phyloP scores from a whole-genome alignment of 192 early-diverging fungal genomes.

The Umbelopsis sp. region DNA sequence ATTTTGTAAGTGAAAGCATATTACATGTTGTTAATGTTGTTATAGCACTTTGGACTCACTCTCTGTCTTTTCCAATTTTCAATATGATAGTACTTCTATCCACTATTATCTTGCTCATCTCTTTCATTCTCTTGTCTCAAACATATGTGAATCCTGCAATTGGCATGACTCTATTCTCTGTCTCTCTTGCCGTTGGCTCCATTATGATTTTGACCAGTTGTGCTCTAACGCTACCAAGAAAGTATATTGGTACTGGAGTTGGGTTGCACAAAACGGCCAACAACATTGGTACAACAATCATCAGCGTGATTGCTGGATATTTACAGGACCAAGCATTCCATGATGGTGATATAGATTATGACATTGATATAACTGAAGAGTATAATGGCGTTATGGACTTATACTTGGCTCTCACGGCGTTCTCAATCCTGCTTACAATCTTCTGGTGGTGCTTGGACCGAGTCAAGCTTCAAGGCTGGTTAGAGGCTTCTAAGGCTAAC shows the following conservation, averaged over 20 bases:
- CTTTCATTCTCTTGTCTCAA: conserved; percentile 51
- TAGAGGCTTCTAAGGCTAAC: conserved; percentile 24
- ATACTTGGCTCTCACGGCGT: conserved; percentile 20
- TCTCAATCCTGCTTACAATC: not conserved
- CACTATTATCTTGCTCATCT: conserved; percentile 20
- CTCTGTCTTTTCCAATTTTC: not conserved
- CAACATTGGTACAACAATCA: conserved; percentile 64
- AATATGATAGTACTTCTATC: conserved; percentile 20
- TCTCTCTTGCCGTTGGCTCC: conserved; percentile 59
- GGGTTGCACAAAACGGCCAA: conserved; percentile 65
- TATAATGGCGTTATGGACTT: conserved; percentile 37
- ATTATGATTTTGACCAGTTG: conserved; percentile 56
- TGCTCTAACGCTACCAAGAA: conserved; percentile 52
- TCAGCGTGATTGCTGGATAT: conserved; percentile 58
- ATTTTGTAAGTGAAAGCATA: conserved; percentile 29
- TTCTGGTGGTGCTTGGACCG: conserved; percentile 31
- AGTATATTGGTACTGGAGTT: conserved; percentile 53
- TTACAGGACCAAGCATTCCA: conserved; percentile 53
- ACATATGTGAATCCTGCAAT: conserved; percentile 52
- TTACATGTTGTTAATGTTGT: too few species aligned
- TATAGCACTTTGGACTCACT: not conserved
- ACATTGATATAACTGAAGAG: conserved; percentile 23
- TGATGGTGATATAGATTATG: conserved; percentile 30
- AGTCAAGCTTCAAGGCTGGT: conserved; percentile 22
- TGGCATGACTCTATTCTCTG: conserved; percentile 57